phyloP scores from a whole-genome alignment of 1,284 basidiomycete genomes.

The Cutaneotrichosporon spelunceum region DNA sequence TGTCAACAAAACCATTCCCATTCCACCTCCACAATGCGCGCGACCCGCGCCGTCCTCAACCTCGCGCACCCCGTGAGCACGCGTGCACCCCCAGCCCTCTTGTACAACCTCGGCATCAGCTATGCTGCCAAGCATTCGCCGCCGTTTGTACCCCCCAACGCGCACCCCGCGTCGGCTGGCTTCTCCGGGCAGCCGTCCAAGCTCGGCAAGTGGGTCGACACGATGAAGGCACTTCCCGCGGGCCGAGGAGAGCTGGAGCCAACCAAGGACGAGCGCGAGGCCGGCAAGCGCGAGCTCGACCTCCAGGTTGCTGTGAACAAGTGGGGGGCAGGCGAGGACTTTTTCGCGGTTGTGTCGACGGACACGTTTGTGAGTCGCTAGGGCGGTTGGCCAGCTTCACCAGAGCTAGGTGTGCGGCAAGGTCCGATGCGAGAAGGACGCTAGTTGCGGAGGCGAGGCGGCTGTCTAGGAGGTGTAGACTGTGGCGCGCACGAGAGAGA shows the following conservation, averaged over 20 bases:
- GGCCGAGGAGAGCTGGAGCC: constrained; percentile 41
- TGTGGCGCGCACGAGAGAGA: too few relatives aligned
- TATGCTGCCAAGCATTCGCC: constrained; percentile 50
- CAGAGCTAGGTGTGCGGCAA: too few relatives aligned
- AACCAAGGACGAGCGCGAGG: constrained; percentile 11
- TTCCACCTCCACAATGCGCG: constrained; percentile 11
- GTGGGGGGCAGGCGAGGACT: constrained; percentile 50
- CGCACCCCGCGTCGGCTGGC: constrained; percentile 17
- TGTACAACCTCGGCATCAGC: constrained; percentile 46
- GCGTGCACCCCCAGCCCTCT: constrained; percentile 28
- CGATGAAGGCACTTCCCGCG: constrained; percentile 36
- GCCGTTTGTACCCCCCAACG: constrained; percentile 37
- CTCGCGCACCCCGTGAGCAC: constrained; percentile 14
- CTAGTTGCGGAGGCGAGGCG: too few relatives aligned
- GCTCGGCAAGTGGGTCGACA: constrained; percentile 41
- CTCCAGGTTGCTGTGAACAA: constrained; percentile 26
- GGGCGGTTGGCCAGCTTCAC: not conserved
- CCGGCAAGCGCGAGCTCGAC: constrained; percentile 34
- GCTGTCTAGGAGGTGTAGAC: too few relatives aligned
- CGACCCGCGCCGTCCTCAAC: constrained; percentile 17
- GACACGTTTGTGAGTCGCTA: constrained; percentile 34
- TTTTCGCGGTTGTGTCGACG: constrained; percentile 36
- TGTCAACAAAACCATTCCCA: not conserved
- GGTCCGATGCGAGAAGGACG: too few relatives aligned
- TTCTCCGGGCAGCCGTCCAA: constrained; percentile 23